A percentile compares a stretch with the other conserved stretches of the same genome.
Conservation (phyloP, 352 stramenopile genomes). For the Globisporangium radiosum region DNA sequence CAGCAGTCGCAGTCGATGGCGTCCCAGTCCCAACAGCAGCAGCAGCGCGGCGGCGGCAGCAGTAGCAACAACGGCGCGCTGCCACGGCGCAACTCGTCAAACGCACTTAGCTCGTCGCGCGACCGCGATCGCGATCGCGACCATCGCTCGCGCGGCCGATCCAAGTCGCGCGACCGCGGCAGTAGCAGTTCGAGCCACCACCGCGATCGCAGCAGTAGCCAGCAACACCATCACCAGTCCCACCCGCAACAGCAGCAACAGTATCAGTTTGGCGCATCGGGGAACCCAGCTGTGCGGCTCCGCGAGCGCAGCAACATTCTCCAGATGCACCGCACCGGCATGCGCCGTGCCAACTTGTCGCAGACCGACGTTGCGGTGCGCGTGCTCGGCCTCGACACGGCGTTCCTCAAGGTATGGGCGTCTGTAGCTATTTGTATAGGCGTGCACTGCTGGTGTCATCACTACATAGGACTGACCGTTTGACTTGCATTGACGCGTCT, state of each 20-base stretch:
- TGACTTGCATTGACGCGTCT: too few relatives aligned
- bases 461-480: too few relatives aligned
- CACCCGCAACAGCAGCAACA: constrained; percentile 7
- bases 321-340: constrained; percentile 63
- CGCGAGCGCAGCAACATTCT: constrained; percentile 71
- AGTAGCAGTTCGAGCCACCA: constrained; percentile 5
- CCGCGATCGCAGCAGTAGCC: constrained; percentile 8
- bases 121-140: constrained; percentile 1
- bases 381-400: constrained; percentile 58
- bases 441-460: too few relatives aligned
- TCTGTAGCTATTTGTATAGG: not conserved
- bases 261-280: constrained; percentile 35
- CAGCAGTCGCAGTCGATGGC: constrained; percentile 5
- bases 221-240: not conserved
- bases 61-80: constrained; percentile 14
- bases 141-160: constrained; percentile 1
- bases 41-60: not conserved
- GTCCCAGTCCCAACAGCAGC: constrained; percentile 13
- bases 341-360: constrained; percentile 36
- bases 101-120: constrained; percentile 12
- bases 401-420: constrained; percentile 60
- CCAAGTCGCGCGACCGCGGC: constrained; percentile 1
- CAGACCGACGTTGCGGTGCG: constrained; percentile 40
- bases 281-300: constrained; percentile 44
- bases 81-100: constrained; percentile 45